Percentiles rank a stretch among this genome's conserved stretches.
Evolutionary conservation across 306 rosid species (phyloP).

Genomic region (Vigna trinervia): DNA sequence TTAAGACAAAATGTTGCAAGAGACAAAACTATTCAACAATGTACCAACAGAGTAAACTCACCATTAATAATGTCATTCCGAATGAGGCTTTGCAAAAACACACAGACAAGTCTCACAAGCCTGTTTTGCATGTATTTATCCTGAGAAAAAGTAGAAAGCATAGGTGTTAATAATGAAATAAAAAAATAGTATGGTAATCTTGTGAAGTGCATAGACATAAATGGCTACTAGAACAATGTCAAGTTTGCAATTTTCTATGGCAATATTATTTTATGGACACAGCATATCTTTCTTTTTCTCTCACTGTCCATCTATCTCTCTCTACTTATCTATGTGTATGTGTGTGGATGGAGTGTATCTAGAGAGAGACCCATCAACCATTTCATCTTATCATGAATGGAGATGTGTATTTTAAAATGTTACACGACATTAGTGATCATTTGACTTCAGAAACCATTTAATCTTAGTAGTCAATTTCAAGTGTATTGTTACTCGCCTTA

Average conservation of each 20-base stretch:
- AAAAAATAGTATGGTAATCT: constrained; percentile 4
- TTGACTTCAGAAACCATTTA: not conserved
- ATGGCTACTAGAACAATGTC: not conserved
- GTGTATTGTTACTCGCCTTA: no score
- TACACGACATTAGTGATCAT: not conserved
- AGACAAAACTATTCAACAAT: constrained; percentile 15
- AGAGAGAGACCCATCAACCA: not conserved
- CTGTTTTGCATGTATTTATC: constrained; percentile 99
- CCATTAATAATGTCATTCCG: constrained; percentile 95
- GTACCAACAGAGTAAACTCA: constrained; percentile 49
- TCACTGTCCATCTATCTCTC: not conserved
- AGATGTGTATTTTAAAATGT: no score
- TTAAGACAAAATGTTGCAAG: not conserved
- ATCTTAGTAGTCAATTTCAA: no score
- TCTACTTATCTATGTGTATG: not conserved
- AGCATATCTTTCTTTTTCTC: not conserved
- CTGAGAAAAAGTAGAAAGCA: constrained; percentile 53
- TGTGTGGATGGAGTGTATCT: not conserved
- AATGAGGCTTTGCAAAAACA: constrained; percentile 94
- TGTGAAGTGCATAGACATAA: constrained; percentile 18
- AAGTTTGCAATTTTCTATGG: not conserved
- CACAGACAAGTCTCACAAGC: constrained; percentile 97
- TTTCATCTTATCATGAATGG: not conserved
- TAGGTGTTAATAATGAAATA: constrained; percentile 19
- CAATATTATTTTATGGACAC: constrained; percentile 7